phyloP scores from a whole-genome alignment of 306 rosid species.

The Luffa acutangula region DNA sequence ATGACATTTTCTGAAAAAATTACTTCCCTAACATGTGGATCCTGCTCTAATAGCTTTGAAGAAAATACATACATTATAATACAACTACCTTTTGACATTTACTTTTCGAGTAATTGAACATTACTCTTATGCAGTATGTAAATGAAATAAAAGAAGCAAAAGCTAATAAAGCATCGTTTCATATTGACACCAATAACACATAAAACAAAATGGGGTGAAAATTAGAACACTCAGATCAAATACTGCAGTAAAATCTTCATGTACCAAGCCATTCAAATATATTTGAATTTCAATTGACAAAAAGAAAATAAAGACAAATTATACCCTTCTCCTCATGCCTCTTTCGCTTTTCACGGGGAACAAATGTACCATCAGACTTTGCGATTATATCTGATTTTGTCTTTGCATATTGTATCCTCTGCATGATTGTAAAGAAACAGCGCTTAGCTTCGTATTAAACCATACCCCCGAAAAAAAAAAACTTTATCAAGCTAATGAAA shows the following conservation, averaged over 20 bases:
- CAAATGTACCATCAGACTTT: conserved; percentile 83
- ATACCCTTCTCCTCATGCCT: conserved; percentile 82
- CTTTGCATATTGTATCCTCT: conserved; percentile 91
- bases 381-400: conserved; percentile 76
- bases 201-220: background rate
- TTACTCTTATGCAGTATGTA: background rate
- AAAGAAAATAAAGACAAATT: background rate
- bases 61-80: background rate
- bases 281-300: background rate
- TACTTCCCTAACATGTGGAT: background rate
- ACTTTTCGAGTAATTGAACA: background rate
- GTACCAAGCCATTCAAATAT: background rate
- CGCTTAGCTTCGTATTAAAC: background rate
- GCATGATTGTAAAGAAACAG: conserved; percentile 14
- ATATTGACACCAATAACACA: background rate
- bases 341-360: conserved; percentile 76
- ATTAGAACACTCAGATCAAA: background rate
- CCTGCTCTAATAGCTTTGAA: background rate
- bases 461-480: background rate
- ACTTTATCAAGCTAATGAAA: background rate
- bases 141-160: background rate
- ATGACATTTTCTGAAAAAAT: background rate
- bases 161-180: background rate
- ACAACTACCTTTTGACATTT: background rate
- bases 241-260: background rate